Evolutionary conservation across 768 basidiomycete genomes (phyloP).

Genomic region (Russula sp.): DNA sequence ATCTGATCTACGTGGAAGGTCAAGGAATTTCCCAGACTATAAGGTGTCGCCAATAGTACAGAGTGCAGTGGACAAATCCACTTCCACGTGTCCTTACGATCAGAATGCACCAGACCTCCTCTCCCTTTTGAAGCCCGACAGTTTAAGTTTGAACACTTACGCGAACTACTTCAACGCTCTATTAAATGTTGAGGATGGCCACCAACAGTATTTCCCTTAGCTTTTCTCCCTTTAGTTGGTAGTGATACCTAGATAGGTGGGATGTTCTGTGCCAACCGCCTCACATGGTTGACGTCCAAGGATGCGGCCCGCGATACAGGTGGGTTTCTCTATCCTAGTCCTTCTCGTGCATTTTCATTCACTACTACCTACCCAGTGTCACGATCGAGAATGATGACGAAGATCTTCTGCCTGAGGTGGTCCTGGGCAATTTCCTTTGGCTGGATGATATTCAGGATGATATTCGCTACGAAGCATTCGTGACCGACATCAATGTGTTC

Average conservation of each 20-base stretch:
- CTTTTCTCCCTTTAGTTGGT: background rate
- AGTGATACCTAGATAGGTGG: slow-evolving; percentile 28
- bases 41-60: slow-evolving; percentile 2
- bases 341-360: background rate
- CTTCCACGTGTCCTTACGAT: background rate
- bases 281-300: background rate
- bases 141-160: slow-evolving; percentile 5
- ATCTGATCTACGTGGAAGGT: background rate
- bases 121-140: background rate
- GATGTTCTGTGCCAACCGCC: background rate
- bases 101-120: background rate
- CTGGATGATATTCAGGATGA: slow-evolving; percentile 9
- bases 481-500: background rate
- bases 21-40: slow-evolving; percentile 5
- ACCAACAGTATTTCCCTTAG: slow-evolving; percentile 41
- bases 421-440: slow-evolving; percentile 7
- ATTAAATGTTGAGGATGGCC: slow-evolving; percentile 26
- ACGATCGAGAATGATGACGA: slow-evolving; percentile 9
- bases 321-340: background rate
- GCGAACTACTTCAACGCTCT: slow-evolving; percentile 7
- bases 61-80: background rate
- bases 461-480: slow-evolving; percentile 8
- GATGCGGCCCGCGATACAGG: background rate
- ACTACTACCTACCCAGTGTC: background rate
- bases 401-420: slow-evolving; percentile 14